phyloP scores from a whole-genome alignment of 192 early-diverging fungal species.

The Dispira parvispora region DNA sequence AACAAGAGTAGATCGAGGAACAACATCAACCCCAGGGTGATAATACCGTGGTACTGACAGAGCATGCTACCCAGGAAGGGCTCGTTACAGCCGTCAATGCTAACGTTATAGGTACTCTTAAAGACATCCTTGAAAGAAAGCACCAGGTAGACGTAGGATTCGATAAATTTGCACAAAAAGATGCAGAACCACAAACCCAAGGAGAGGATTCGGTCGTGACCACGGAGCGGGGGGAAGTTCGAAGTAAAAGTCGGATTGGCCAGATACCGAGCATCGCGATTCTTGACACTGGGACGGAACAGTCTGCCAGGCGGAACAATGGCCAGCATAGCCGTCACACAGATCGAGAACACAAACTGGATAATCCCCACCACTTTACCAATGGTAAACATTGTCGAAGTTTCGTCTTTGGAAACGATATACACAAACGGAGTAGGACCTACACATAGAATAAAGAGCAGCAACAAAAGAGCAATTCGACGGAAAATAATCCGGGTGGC shows the following conservation, averaged over 20 bases:
- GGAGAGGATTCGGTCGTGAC: slow-evolving; percentile 47
- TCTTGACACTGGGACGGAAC: slow-evolving; percentile 37
- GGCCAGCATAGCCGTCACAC: slow-evolving; percentile 43
- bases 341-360: slow-evolving; percentile 50
- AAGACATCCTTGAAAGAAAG: slow-evolving; percentile 60
- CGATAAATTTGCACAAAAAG: slow-evolving; percentile 58
- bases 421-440: slow-evolving; percentile 38
- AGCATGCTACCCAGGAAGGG: slow-evolving; percentile 33
- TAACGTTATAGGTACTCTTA: slow-evolving; percentile 30
- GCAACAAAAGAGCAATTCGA: slow-evolving; percentile 30
- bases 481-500: slow-evolving; percentile 23
- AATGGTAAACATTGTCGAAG: slow-evolving; percentile 17
- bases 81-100: slow-evolving; percentile 39
- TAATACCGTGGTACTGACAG: slow-evolving; percentile 46
- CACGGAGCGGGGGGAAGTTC: slow-evolving; percentile 52
- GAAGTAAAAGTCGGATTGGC: slow-evolving; percentile 51
- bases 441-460: slow-evolving; percentile 42
- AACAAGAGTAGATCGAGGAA: slow-evolving; percentile 54
- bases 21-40: slow-evolving; percentile 58
- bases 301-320: slow-evolving; percentile 46
- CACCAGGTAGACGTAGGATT: slow-evolving; percentile 71
- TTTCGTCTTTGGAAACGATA: slow-evolving; percentile 15
- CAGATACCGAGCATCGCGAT: slow-evolving; percentile 29
- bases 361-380: slow-evolving; percentile 42
- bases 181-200: slow-evolving; percentile 51